Percentiles rank a stretch among this genome's conserved stretches.
These are phyloP conservation scores for Trametes sanguinea DNA, from an alignment of 768 basidiomycete genomes.

Conservation along the genomic window DNA sequence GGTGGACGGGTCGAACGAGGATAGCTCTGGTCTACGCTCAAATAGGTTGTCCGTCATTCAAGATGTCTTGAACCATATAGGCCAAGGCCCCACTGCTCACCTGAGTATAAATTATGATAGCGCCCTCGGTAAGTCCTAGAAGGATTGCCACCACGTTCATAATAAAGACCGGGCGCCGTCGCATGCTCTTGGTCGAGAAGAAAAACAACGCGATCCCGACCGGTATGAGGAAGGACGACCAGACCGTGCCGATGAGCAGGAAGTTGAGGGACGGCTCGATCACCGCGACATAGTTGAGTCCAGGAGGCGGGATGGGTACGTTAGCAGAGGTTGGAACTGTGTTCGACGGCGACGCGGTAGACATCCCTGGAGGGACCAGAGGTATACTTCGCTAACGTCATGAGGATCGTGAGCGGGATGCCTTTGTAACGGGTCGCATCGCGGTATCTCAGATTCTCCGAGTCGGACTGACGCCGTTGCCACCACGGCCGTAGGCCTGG, in stretches of 20 bases:
- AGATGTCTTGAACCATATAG: neutral
- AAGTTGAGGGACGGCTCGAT: constrained; percentile 11
- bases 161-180: constrained; percentile 28
- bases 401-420: neutral
- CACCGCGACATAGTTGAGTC: neutral
- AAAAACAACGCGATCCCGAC: constrained; percentile 25
- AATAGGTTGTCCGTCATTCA: no score
- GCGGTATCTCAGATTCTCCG: no score
- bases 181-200: constrained; percentile 29
- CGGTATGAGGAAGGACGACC: constrained; percentile 8
- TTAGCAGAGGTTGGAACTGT: neutral
- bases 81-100: neutral
- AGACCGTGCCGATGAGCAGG: constrained; percentile 8
- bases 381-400: neutral
- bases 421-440: no score
- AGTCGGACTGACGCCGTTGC: no score
- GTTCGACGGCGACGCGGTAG: neutral
- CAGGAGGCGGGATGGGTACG: neutral
- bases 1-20: neutral
- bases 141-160: constrained; percentile 30
- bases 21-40: neutral
- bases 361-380: neutral
- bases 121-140: constrained; percentile 3
- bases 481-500: no score
- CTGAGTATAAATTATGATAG: constrained; percentile 3